Base-by-base conservation (phyloP, 129 eudicot species). In the Heracleum sosnowskyi region DNA sequence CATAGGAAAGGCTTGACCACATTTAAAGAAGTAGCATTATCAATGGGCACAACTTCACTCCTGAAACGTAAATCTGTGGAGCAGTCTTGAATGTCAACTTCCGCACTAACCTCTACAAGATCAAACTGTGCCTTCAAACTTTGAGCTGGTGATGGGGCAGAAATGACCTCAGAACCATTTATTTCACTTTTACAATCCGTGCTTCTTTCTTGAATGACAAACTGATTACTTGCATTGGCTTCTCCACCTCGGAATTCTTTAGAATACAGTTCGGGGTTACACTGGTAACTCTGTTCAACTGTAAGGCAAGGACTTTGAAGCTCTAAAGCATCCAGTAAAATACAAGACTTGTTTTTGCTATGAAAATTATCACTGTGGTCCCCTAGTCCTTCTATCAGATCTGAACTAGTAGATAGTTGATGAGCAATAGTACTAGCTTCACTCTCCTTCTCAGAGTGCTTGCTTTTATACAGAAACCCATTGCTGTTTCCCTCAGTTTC, bases 31-130 rank as follows among this genome's bases (percentile, higher is more conserved):
- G 75, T 82, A 73, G 79, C 53, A 9, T 55, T 78, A 74, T 64
- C 80, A 33, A 29, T 35, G 80, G 55, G 36, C 49, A 36, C 68
- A 35, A 74, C 81, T 44, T 62, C 84, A 75, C 55, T 69, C 68
- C 71, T 41, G 63, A 37, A 26, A 78, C 42, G 49, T 22, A 62
- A 53, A 66, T 71, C 66, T 24, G 44, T 34, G 71, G 78, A 66
- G 55, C 34, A 57, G 62, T 73, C 73, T 41, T 57, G 42, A 71
- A 49, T 81, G 74, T 79, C 85, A 81, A 55, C 69, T 83, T 74
- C 75, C 29, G 71, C 31, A 51, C 47, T 55, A 76, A 31, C 72
- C 69, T 84, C 80, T 75, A 79, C 77, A 66, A 37, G 69, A 34
- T 39, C 46, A 2, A 68, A 76, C 68, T 31, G 62, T 75, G 29